Conservation (phyloP, 352 stramenopile species). For the Pythium pyrilobum region DNA sequence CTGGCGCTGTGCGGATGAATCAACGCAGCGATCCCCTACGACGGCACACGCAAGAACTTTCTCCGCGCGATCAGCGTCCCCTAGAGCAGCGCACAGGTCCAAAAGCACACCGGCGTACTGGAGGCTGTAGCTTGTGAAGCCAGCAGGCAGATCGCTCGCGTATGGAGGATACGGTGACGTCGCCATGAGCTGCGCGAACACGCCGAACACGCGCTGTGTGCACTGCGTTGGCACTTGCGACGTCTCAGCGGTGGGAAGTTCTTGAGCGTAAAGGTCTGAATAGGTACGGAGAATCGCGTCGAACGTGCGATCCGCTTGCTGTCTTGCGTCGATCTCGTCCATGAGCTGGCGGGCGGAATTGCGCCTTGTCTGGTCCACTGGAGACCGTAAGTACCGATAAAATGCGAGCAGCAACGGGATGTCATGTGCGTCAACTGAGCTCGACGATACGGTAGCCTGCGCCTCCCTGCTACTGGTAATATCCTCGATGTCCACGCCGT, state of each 20-base stretch:
- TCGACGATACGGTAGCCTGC: slow-evolving; percentile 5
- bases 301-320: slow-evolving; percentile 32
- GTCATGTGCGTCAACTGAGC: slow-evolving; percentile 52
- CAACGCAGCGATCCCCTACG: slow-evolving; percentile 29
- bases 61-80: background rate
- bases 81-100: slow-evolving; percentile 4
- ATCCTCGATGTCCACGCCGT: background rate
- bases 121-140: slow-evolving; percentile 67
- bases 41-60: background rate
- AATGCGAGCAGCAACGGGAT: slow-evolving; percentile 69
- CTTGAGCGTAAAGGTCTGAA: background rate
- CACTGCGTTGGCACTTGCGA: background rate
- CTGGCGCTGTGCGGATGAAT: no score
- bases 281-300: background rate
- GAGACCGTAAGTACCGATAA: slow-evolving; percentile 63
- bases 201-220: slow-evolving; percentile 8
- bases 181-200: background rate
- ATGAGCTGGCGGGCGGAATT: slow-evolving; percentile 30
- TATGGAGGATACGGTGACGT: background rate
- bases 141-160: slow-evolving; percentile 19
- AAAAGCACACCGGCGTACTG: slow-evolving; percentile 36
- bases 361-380: slow-evolving; percentile 22
- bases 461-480: background rate
- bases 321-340: slow-evolving; percentile 30
- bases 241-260: slow-evolving; percentile 21